Conservation (phyloP, 495 filamentous ascomycete species). For the Diplogelasinospora grovesii region DNA sequence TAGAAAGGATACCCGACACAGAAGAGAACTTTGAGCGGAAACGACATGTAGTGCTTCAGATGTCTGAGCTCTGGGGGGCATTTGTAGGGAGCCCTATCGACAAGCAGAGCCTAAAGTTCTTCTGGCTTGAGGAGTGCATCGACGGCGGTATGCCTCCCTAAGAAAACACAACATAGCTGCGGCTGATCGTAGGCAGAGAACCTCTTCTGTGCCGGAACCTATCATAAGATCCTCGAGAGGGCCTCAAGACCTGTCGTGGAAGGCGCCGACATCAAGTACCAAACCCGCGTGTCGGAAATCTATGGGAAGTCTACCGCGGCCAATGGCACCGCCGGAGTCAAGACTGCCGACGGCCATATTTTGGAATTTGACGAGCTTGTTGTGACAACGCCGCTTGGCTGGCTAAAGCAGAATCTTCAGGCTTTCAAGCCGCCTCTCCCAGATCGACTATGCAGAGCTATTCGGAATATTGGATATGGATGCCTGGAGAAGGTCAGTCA, state of each 20-base stretch:
- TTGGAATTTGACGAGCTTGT: conserved; percentile 77
- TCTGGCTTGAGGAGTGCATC: conserved; percentile 91
- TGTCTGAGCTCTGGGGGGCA: conserved; percentile 75
- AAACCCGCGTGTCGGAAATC: conserved; percentile 33
- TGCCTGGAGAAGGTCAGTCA: conserved; percentile 69
- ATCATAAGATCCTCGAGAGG: conserved; percentile 63
- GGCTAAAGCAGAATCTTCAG: conserved; percentile 69
- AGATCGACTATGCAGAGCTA: conserved; percentile 57
- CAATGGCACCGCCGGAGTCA: conserved; percentile 42
- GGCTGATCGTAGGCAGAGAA: no score
- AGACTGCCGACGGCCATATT: conserved; percentile 44
- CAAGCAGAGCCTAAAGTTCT: conserved; percentile 82
- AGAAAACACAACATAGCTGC: no score
- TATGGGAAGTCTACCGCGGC: conserved; percentile 40
- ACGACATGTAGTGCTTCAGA: conserved; percentile 52
- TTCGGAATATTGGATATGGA: conserved; percentile 76
- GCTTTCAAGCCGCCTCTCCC: conserved; percentile 70
- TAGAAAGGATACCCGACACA: conserved; percentile 44
- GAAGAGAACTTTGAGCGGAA: conserved; percentile 34
- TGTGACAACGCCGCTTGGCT: conserved; percentile 79
- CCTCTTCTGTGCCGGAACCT: conserved; percentile 81
- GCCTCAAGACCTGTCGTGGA: conserved; percentile 59
- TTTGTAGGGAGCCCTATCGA: conserved; percentile 76
- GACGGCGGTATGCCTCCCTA: conserved; percentile 70
- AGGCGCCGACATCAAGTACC: conserved; percentile 56